Evolutionary conservation across 2,329 filamentous ascomycete species (phyloP), one percentile per base, ranked within the genome.

Genomic region (Drechmeria coniospora): DNA sequence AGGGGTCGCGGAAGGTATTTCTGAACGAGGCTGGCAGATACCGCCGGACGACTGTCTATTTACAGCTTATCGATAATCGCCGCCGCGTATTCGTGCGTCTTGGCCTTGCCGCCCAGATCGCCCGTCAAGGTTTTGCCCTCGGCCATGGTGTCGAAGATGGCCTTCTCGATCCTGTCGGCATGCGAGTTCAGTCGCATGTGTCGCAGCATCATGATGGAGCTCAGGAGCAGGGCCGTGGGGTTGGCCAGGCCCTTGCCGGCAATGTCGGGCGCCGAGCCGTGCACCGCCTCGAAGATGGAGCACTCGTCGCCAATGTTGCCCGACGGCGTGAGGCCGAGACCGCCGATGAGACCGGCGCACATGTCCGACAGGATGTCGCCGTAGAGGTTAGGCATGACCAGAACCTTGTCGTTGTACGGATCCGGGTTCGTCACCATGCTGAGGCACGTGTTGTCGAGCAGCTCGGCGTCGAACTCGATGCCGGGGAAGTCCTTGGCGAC

Each of bases 361-460:
- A 95, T 93, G 59, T 98, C 90, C 50, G 87, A 95, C 42, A 98
- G 74, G 69, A 98, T 98, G 63, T 95, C 90, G 59, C 90, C 90
- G 68, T 95, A 98, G 48, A 95, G 70, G 71, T 98, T 98, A 57
- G 90, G 90, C 74, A 79, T 79, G 59, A 98, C 90, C 32, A 98
- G 75, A 33, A 98, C 86, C 73, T 94, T 94, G 74, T 94, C 87
- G 67, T 93, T 93, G 74, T 95, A 98, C 32, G 87, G 87, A 29
- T 76, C 64, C 29, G 90, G 90, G 63, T 98, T 87, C 44, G 84
- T 93, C 43, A 92, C 83, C 70, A 95, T 93, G 74, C 93, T 94
- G 53, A 98, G 65, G 73, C 90, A 98, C 45, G 87, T 90, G 71
- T 98, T 98, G 72, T 98, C 90, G 45, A 98, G 79, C 41, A 98